Conservation (phyloP, 176 grass and related monocot species). For the Areca catechu region DNA sequence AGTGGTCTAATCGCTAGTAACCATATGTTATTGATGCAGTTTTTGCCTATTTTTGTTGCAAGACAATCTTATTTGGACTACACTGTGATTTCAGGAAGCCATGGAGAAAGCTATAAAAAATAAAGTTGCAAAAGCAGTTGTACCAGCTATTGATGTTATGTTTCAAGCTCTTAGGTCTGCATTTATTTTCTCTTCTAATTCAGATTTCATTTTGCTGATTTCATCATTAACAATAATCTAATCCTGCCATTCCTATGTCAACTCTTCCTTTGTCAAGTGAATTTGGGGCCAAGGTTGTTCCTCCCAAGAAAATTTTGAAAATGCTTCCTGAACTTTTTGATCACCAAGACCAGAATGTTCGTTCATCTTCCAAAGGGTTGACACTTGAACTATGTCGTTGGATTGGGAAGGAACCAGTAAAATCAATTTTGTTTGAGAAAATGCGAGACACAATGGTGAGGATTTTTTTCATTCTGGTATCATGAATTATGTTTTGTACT, state of each 20-base stretch:
- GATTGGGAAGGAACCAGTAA: slow-evolving; percentile 98
- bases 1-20: no score
- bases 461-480: slow-evolving; percentile 4
- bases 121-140: slow-evolving; percentile 99
- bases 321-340: slow-evolving; percentile 99
- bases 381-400: slow-evolving; percentile 96
- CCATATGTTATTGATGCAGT: no score
- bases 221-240: no score
- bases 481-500: not conserved
- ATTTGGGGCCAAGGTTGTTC: slow-evolving; percentile 84
- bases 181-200: slow-evolving; percentile 1
- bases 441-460: slow-evolving; percentile 97
- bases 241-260: no score
- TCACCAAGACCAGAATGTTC: slow-evolving; percentile 96
- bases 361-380: slow-evolving; percentile 91
- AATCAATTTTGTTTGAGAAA: slow-evolving; percentile 95
- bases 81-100: slow-evolving; percentile 57
- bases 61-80: slow-evolving; percentile 8
- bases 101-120: slow-evolving; percentile 99
- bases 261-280: slow-evolving; percentile 40
- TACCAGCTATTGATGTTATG: slow-evolving; percentile 99
- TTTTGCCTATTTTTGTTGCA: no score
- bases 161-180: slow-evolving; percentile 96
- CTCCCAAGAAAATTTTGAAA: slow-evolving; percentile 94
- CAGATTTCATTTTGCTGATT: no score